Percentiles rank a stretch among this genome's conserved stretches.
phyloP scores from a whole-genome alignment of 805 yeast species.

The Saccharomycopsis guyanensis region DNA sequence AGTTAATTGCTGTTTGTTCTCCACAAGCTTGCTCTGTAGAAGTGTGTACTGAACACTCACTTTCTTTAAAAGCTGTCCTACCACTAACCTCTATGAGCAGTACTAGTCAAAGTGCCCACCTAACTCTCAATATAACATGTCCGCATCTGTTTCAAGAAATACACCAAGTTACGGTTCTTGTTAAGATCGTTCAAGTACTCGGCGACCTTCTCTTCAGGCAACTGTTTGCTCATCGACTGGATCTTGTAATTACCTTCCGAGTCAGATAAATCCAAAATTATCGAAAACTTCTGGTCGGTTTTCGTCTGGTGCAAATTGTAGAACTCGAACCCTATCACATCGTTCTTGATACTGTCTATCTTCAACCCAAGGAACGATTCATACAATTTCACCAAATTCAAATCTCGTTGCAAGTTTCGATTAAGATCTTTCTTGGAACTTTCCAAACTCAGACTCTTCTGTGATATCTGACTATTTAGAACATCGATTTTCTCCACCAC shows the following conservation, averaged over 20 bases:
- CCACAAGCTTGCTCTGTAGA: no score
- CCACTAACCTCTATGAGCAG: no score
- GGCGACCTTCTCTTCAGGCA: conserved; percentile 8
- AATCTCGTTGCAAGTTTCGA: conserved; percentile 14
- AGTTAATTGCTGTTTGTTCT: no score
- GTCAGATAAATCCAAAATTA: conserved; percentile 18
- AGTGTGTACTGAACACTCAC: no score
- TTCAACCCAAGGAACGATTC: conserved; percentile 19
- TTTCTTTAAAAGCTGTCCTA: no score
- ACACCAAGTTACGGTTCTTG: conserved; percentile 8
- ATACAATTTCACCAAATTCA: conserved; percentile 14
- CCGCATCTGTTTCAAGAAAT: conserved; percentile 16
- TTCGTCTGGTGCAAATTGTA: conserved; percentile 14
- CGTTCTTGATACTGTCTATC: conserved; percentile 17
- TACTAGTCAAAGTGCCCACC: no score
- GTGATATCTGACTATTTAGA: conserved; percentile 9
- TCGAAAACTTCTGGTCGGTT: conserved; percentile 2
- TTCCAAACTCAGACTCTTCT: conserved; percentile 8
- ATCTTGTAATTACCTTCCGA: conserved; percentile 11
- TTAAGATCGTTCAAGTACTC: conserved; percentile 8
- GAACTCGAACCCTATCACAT: conserved; percentile 16
- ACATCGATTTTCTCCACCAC: conserved; percentile 3
- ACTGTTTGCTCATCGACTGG: conserved; percentile 1
- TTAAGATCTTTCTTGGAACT: conserved; percentile 9
- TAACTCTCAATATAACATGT: no score